Evolutionary conservation across 768 basidiomycete species (phyloP).

Genomic region (Cystofilobasidium ferigula): DNA sequence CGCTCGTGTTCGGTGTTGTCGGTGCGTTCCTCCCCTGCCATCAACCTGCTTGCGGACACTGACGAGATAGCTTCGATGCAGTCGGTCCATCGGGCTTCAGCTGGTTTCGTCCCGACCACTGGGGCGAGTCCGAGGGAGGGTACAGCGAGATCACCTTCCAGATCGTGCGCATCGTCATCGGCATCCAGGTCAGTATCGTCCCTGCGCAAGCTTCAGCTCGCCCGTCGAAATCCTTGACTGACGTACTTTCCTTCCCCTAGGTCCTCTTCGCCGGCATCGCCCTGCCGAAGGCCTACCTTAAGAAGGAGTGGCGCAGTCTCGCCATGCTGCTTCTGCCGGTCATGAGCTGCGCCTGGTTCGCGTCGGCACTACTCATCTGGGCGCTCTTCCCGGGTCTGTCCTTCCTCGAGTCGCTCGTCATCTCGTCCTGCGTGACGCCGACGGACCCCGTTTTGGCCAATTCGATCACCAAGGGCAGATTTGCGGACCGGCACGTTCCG

Average conservation of each 20-base stretch:
- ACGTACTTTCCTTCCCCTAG: conserved; percentile 12
- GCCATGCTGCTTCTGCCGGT: conserved; percentile 38
- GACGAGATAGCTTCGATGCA: background rate
- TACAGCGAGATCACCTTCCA: conserved; percentile 29
- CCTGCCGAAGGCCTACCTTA: conserved; percentile 40
- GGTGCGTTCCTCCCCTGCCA: background rate
- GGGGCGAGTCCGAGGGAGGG: conserved; percentile 31
- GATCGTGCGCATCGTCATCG: conserved; percentile 39
- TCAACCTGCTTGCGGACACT: background rate
- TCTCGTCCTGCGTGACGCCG: conserved; percentile 40
- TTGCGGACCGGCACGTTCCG: conserved; percentile 38
- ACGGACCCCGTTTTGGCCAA: conserved; percentile 37
- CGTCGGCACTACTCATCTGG: conserved; percentile 37
- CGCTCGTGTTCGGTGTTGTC: conserved; percentile 33
- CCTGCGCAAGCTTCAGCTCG: conserved; percentile 29
- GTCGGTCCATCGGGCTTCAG: conserved; percentile 37
- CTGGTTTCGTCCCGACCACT: conserved; percentile 38
- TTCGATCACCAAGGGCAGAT: conserved; percentile 38
- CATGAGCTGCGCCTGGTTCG: conserved; percentile 42
- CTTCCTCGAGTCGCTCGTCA: conserved; percentile 39
- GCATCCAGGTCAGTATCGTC: conserved; percentile 38
- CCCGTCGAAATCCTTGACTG: no score
- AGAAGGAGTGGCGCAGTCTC: conserved; percentile 36
- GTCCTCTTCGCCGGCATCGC: conserved; percentile 35
- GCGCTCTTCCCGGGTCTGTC: conserved; percentile 39